Base-by-base conservation (phyloP, 2,329 filamentous ascomycete genomes). In the Chaetomium olivaceum region DNA sequence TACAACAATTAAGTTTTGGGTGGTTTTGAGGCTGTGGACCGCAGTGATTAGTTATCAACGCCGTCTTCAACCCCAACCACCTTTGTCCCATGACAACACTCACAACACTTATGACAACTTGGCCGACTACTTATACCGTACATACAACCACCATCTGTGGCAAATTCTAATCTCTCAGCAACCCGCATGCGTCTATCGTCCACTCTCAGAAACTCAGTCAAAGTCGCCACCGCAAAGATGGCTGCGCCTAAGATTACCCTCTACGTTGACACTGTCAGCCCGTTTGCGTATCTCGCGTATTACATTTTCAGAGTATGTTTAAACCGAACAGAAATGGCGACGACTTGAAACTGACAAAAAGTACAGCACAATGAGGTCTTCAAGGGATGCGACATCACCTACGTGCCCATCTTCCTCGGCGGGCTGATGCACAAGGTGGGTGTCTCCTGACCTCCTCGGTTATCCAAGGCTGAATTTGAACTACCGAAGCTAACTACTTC, bases 231-330 rank as follows among this genome's bases (percentile, higher is more conserved):
- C 29, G 43, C 23, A 14, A 65, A 12, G 1, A 72, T 69, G 69
- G 57, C 67, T 25, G 64, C 61, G 11, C 68, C 73, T 23, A 75
- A 74, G 65, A 78, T 80, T 58, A 78, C 74, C 3, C 73, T 79
- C 46, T 80, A 76, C 63, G 70, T 80, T 9, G 78, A 80, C 70
- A 73, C 74, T 46, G 76, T 80, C 62, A 79, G 77, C 63, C 78
- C 78, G 1, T 80, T 80, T 66, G 75, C 74, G 2, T 80, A 80
- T 62, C 70, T 75, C 63, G 77, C 76, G 3, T 79, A 77, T 64
- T 69, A 80, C 61, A 69, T 80, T 14, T 64, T 80, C 3, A 70
- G 74, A n/a, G 78, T 80, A 66, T 52, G 77, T 75, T 5, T 9
- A 16, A 8, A 11, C 3, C 4, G 16, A 8, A 8, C 31, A 6